A percentile compares a stretch with the other conserved stretches of the same genome.
phyloP scores from a whole-genome alignment of 768 basidiomycete genomes.

The Mycena rebaudengoi region DNA sequence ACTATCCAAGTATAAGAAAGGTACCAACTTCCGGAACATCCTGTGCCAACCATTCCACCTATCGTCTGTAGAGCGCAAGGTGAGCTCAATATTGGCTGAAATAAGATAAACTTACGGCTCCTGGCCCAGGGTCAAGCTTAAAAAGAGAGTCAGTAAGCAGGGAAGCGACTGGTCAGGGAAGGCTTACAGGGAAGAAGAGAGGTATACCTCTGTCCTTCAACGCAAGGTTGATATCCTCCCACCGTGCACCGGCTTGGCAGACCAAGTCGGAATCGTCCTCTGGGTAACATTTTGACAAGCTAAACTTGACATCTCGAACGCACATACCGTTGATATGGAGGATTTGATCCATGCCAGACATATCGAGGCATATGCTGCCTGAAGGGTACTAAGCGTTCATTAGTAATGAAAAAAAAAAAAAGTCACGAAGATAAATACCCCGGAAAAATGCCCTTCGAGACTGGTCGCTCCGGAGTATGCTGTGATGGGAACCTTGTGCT shows the following conservation, averaged over 20 bases:
- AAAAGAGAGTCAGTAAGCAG: not conserved
- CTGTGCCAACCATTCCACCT: constrained; percentile 90
- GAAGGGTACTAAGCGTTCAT: constrained; percentile 40
- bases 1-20: not conserved
- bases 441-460: constrained; percentile 87
- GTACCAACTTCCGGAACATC: constrained; percentile 81
- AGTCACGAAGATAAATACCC: constrained; percentile 51
- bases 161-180: not conserved
- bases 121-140: constrained; percentile 77
- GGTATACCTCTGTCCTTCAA: constrained; percentile 76
- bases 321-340: constrained; percentile 60
- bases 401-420: not conserved
- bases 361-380: constrained; percentile 74
- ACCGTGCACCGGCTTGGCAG: constrained; percentile 79
- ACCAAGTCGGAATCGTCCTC: constrained; percentile 78
- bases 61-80: constrained; percentile 61
- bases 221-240: constrained; percentile 80
- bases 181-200: constrained; percentile 84
- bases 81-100: not conserved
- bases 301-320: constrained; percentile 28
- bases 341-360: constrained; percentile 74
- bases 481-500: constrained; percentile 77
- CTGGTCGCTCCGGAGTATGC: constrained; percentile 89
- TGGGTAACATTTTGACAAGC: constrained; percentile 33
- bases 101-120: constrained; percentile 57